Evolutionary conservation across 305 asterid genomes (phyloP).

Genomic region (Fraxinus dipetala): DNA sequence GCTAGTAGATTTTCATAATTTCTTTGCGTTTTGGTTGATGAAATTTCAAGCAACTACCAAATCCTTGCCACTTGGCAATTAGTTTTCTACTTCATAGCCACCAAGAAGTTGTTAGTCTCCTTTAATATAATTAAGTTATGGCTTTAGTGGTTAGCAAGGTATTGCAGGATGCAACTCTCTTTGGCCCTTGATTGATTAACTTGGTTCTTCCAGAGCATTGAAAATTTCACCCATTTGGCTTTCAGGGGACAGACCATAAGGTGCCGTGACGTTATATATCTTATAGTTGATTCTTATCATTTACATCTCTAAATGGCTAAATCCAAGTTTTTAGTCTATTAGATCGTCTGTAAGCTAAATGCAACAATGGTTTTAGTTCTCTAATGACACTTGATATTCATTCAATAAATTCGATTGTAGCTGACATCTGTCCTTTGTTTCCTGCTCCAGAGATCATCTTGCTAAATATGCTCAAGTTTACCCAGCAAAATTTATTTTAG

Average conservation of each 20-base stretch:
- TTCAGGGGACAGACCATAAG: not conserved
- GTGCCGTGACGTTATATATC: not conserved
- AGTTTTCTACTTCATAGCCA: not conserved
- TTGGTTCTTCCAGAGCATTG: not conserved
- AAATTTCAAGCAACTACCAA: not conserved
- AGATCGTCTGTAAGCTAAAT: constrained; percentile 1
- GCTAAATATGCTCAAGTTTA: constrained; percentile 59
- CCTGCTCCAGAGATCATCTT: constrained; percentile 66
- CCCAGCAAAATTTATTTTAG: constrained; percentile 77
- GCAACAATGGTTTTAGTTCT: constrained; percentile 1
- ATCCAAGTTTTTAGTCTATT: not conserved
- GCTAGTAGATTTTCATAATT: not conserved
- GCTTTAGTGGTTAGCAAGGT: not conserved
- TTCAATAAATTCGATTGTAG: not conserved
- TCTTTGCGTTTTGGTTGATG: not conserved
- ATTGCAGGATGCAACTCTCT: not conserved
- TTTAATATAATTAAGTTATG: not conserved
- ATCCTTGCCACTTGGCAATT: not conserved
- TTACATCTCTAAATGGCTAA: not conserved
- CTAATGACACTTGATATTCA: not conserved
- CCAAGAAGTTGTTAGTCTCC: not conserved
- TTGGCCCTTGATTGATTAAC: not conserved
- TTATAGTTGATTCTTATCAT: not conserved
- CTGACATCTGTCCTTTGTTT: not conserved
- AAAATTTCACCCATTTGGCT: not conserved